These are phyloP conservation scores for Colletotrichum phormii DNA, from an alignment of 2,329 filamentous ascomycete genomes.

Conservation along the genomic window DNA sequence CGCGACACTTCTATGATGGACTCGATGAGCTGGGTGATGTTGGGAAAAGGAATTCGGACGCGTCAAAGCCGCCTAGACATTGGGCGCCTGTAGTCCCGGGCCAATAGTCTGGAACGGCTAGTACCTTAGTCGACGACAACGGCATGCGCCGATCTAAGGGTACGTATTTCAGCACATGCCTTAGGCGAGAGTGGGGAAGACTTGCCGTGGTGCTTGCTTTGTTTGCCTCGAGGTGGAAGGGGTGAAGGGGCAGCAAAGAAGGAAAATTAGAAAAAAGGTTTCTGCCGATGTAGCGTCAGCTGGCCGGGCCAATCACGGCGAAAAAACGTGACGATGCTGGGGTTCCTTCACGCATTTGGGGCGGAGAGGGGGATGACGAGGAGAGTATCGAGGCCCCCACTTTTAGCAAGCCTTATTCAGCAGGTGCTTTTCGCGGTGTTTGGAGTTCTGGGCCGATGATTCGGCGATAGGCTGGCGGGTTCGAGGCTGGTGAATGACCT, in stretches of 20 bases:
- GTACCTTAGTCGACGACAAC: slow-evolving; percentile 23
- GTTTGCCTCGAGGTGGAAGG: slow-evolving; percentile 30
- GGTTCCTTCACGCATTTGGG: slow-evolving; percentile 10
- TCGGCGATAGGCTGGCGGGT: neutral
- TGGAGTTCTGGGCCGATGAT: slow-evolving; percentile 2
- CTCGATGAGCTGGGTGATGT: neutral
- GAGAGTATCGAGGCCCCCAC: slow-evolving; percentile 21
- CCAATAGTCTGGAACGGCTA: slow-evolving; percentile 28
- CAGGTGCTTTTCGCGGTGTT: slow-evolving; percentile 15
- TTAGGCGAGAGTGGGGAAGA: slow-evolving; percentile 30
- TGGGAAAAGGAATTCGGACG: slow-evolving; percentile 10
- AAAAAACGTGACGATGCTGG: slow-evolving; percentile 17
- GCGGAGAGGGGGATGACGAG: slow-evolving; percentile 24
- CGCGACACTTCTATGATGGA: neutral
- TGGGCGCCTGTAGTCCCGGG: slow-evolving; percentile 27
- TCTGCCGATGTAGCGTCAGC: slow-evolving; percentile 32
- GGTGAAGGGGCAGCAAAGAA: slow-evolving; percentile 34
- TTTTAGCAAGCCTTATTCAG: slow-evolving; percentile 26
- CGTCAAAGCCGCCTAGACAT: slow-evolving; percentile 9
- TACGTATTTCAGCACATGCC: slow-evolving; percentile 21
- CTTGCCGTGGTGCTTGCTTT: slow-evolving; percentile 24
- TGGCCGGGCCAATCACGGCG: slow-evolving; percentile 24
- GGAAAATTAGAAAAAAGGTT: slow-evolving; percentile 29
- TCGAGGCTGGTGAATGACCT: neutral
- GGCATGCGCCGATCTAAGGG: slow-evolving; percentile 29